A percentile compares a stretch with the other conserved stretches of the same genome.
These are phyloP conservation scores for Polytolypa hystricis DNA, from an alignment of 2,329 filamentous ascomycete species.

Conservation along the genomic window DNA sequence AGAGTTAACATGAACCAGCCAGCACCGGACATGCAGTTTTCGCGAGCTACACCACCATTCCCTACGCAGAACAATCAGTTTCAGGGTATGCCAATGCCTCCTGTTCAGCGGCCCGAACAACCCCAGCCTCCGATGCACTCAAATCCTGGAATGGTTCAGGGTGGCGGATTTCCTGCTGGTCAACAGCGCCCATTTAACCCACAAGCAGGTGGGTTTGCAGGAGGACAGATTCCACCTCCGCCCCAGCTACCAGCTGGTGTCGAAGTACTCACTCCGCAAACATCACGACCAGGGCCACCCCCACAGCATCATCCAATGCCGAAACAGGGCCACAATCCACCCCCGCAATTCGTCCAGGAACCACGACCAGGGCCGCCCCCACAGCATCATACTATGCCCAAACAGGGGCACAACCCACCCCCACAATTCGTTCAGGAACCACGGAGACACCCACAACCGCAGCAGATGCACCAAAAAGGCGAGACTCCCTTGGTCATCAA, in stretches of 20 bases:
- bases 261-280: slow-evolving; percentile 2
- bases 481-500: no score
- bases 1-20: background rate
- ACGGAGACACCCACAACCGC: slow-evolving; percentile 1
- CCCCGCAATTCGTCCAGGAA: background rate
- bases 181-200: background rate
- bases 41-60: background rate
- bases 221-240: background rate
- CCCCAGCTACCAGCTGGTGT: slow-evolving; percentile 2
- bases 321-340: background rate
- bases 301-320: background rate
- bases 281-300: background rate
- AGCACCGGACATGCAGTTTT: background rate
- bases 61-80: background rate
- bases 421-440: background rate
- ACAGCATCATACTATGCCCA: background rate
- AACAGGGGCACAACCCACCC: background rate
- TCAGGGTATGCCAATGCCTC: no score
- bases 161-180: no score
- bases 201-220: background rate
- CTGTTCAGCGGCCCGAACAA: background rate
- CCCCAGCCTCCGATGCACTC: no score
- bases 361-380: background rate
- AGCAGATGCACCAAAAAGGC: no score
- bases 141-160: no score